Base-by-base conservation (phyloP, 1,139 yeast species). In the Blastobotrys petasosporus region DNA sequence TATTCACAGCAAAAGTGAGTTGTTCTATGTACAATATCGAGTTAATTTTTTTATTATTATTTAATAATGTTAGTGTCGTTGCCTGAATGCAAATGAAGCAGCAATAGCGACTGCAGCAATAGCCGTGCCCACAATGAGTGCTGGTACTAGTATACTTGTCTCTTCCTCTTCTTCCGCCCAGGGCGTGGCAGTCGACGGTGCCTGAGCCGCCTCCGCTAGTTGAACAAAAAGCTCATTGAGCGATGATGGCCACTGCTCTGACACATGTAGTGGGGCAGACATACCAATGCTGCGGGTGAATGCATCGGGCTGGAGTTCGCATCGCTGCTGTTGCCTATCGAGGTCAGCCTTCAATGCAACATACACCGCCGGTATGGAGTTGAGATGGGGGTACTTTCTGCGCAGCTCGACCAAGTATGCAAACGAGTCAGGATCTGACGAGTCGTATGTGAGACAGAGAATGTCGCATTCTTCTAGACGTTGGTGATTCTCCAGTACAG, bases 341-440 rank as follows among this genome's bases (percentile, higher is more conserved):
- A 88, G 70, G 64, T 92, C 98, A 0, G 98, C 97, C 60, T 92
- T 92, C 28, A 88, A 68, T 0, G 96, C 98, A 1, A 88, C 97
- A 61, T 82, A 86, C 0, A 90, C 82, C 4, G 85, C 76, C 0
- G 98, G 98, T 2, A 90, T 69, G 45, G 79, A 79, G 56, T 80
- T 82, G 35, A 90, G 67, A 35, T 70, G 68, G 0, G 79, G 75
- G 57, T 82, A 79, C 50, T 71, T 74, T 40, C 73, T 69, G 23
- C 88, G 70, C 25, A 88, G 65, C 28, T 85, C 84, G 28, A 85
- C 82, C 46, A 90, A 68, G 60, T 85, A 82, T 46, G 88, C 86
- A 64, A 92, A 92, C 44, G 95, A 85, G 47, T 90, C 95, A 0
- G 98, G 97, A 60, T 92, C 97, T 1, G 96, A 83, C 0, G 97